Base-by-base conservation (phyloP, 2,329 filamentous ascomycete species). In the Calcarisporium arbuscula region DNA sequence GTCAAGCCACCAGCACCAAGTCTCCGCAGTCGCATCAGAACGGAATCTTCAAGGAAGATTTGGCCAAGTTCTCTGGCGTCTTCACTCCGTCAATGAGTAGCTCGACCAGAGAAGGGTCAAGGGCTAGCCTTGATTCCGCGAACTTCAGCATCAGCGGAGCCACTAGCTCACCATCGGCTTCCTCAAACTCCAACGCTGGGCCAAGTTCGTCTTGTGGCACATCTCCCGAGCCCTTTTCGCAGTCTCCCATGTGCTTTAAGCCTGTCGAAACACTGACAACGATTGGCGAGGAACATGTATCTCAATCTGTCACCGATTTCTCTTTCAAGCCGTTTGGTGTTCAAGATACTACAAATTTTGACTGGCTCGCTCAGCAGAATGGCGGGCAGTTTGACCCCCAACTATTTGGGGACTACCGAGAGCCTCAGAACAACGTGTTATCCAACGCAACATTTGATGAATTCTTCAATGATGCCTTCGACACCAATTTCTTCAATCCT, bases 361-460 rank as follows among this genome's bases (percentile, higher is more conserved):
- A 85, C 54, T 89, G 82, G 76, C 67, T 92, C 32, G 74, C 80
- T 25, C 80, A 82, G 49, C 85, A 94, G 55, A 90, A 88, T 49
- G 81, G 82, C 38, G 85, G 85, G 36, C 79, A 84, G 44, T 95
- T 96, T 50, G 89, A 96, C 42, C 90, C 92, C 0, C 80, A 92
- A 36, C 70, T 96, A 5, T 96, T 95, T 57, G 85, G 84, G 35
- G 85, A 88, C 48, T 96, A 95, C 61, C 81, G 92, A 34, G 92
- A 98, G 52, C 80, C 87, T 1, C 86, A 94, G 51, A 84, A 87
- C 38, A 90, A 82, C 36, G 72, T 94, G 11, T 62, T 94, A 14
- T 67, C 69, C 45, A 80, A 65, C 51, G 75, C 72, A 28, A 77
- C 79, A 8, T 85, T 94, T 45, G 85, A 86, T 35, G 83, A 79